Evolutionary conservation across 176 grass and related monocot species (phyloP).

Genomic region (Musa acuminata): DNA sequence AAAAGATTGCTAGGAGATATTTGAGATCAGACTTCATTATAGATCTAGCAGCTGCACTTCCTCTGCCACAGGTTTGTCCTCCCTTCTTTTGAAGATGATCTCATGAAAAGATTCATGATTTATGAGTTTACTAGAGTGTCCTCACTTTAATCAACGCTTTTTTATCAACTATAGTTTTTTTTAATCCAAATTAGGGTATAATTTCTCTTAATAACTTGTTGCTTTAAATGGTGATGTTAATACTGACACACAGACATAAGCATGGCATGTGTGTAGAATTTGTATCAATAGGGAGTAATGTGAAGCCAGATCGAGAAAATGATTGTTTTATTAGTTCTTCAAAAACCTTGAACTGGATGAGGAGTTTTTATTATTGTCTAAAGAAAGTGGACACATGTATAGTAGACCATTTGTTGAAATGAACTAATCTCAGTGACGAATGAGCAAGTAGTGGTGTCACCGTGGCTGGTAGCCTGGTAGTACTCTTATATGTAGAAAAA

Average conservation of each 20-base stretch:
- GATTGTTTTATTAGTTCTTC: no score
- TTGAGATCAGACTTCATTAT: constrained; percentile 68
- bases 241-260: not conserved
- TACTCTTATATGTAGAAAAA: not conserved
- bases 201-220: no score
- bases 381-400: not conserved
- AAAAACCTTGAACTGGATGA: no score
- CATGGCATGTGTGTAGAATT: not conserved
- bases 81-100: not conserved
- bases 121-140: not conserved
- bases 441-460: not conserved
- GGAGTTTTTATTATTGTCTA: not conserved
- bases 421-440: not conserved
- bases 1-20: constrained; percentile 72
- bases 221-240: not conserved
- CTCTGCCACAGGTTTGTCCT: constrained; percentile 73
- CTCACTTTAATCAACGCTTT: no score
- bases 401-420: not conserved
- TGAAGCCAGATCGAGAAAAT: not conserved
- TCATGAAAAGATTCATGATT: not conserved
- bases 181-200: no score
- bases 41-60: constrained; percentile 72
- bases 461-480: not conserved
- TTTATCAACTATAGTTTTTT: no score
- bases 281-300: not conserved